Base-by-base conservation (phyloP, 148 eudicot genomes). In the Mesembryanthemum crystallinum region DNA sequence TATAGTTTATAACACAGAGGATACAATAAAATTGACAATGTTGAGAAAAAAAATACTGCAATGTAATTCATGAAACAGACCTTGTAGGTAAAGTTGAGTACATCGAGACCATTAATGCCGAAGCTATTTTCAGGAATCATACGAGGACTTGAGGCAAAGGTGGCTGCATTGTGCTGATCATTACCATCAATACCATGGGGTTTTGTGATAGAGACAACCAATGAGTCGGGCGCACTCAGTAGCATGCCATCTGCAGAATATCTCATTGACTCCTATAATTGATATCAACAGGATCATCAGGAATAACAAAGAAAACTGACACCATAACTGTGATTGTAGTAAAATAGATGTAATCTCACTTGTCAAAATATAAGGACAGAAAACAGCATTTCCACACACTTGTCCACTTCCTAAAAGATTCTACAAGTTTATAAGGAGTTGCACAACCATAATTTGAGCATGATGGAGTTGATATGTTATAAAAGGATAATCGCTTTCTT, bases 231-330 rank as follows among this genome's bases (percentile, higher is more conserved):
- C 3, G 89, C 85, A 81, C 91, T 87, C 82, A 92, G 82, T 59
- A 95, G 76, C 83, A 82, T 85, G 74, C 86, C 88, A 89, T 95
- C 97, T 82, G 94, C 88, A 78, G 99, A 95, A 71, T 92, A 89
- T 51, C 87, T 88, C 29, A 95, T 95, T 54, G 99, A 95, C 79
- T 92, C 99, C 99, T 95, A 82, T 69, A 78, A 47, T 64, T 39
- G 64, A 49, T 63, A 76, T 20, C 75, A 60, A 76, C 18, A 58
- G 72, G 64, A 77, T 30, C 62, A 65, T 24, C 57, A 77, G 77
- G 23, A 42, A 35, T 13, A 67, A 58, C 60, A 20, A 64, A 73
- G 27, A 43, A 68, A 63, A 5, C 7, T 5, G 12, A 2, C 7
- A 10, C 62, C 17, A 51, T 27, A 23, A 59, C 33, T 28, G 32